Conservation (phyloP, 768 basidiomycete genomes). For the Piloderma croceum region DNA sequence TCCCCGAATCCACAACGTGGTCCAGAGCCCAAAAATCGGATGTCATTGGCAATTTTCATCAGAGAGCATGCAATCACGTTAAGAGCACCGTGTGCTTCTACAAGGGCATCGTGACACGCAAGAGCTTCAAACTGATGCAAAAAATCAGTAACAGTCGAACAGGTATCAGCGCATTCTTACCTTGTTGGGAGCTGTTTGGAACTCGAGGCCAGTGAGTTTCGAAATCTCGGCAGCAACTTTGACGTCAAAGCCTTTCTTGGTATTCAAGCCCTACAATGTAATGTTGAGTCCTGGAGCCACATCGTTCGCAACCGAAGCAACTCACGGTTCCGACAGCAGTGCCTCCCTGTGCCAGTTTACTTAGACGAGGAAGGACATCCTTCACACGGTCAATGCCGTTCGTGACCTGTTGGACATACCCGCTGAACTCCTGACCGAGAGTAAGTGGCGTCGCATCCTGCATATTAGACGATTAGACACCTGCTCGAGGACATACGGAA, state of each 20-base stretch:
- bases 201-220: conserved; percentile 82
- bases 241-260: conserved; percentile 92
- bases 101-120: conserved; percentile 95
- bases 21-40: conserved; percentile 95
- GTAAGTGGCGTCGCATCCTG: conserved; percentile 97
- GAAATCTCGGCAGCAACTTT: conserved; percentile 90
- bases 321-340: conserved; percentile 96
- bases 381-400: conserved; percentile 87
- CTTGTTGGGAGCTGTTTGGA: conserved; percentile 98
- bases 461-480: conserved; percentile 5
- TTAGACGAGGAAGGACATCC: conserved; percentile 77
- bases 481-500: no score
- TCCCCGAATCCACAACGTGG: conserved; percentile 97
- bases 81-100: conserved; percentile 94
- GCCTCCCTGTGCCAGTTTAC: conserved; percentile 91
- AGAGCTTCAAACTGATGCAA: conserved; percentile 84
- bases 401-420: conserved; percentile 91
- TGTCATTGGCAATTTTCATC: conserved; percentile 99
- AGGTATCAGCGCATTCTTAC: conserved; percentile 35
- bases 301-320: conserved; percentile 5
- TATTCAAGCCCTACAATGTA: conserved; percentile 79
- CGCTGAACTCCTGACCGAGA: conserved; percentile 97
- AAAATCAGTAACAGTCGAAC: background rate
- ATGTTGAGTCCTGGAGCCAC: background rate
- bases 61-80: conserved; percentile 94